Percentiles rank a stretch among this genome's conserved stretches.
These are phyloP conservation scores for Aphanomyces astaci DNA, from an alignment of 352 stramenopile species.

Conservation along the genomic window DNA sequence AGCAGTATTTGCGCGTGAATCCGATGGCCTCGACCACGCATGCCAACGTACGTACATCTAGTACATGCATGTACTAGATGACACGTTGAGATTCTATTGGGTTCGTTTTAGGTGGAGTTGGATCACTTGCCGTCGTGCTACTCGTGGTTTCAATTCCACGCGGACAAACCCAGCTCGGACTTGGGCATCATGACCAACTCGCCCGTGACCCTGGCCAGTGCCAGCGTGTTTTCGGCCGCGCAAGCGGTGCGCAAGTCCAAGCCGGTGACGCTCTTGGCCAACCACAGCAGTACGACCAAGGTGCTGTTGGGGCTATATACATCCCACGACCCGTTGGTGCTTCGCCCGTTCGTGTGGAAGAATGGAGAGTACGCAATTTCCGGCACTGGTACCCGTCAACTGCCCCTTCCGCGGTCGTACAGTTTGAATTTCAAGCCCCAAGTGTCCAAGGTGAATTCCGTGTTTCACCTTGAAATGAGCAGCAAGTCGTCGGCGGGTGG, in stretches of 20 bases:
- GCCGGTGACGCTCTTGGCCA: neutral
- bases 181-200: neutral
- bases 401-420: neutral
- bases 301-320: neutral
- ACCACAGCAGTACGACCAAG: neutral
- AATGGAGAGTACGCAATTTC: neutral
- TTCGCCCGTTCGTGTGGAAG: neutral
- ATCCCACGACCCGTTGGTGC: neutral
- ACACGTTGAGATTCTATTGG: too few species aligned
- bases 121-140: slow-evolving; percentile 13
- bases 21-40: neutral
- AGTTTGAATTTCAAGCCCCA: neutral
- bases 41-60: slow-evolving; percentile 18
- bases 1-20: slow-evolving; percentile 18
- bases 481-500: neutral
- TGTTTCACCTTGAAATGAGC: neutral
- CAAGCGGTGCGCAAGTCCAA: neutral
- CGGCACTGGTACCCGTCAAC: neutral
- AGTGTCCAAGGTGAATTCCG: neutral
- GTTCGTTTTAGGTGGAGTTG: slow-evolving; percentile 14
- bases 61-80: too few species aligned
- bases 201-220: neutral
- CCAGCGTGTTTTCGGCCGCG: neutral
- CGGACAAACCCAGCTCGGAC: neutral
- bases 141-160: slow-evolving; percentile 21